Evolutionary conservation across 768 basidiomycete genomes (phyloP).

Genomic region (Collybiopsis confluens): DNA sequence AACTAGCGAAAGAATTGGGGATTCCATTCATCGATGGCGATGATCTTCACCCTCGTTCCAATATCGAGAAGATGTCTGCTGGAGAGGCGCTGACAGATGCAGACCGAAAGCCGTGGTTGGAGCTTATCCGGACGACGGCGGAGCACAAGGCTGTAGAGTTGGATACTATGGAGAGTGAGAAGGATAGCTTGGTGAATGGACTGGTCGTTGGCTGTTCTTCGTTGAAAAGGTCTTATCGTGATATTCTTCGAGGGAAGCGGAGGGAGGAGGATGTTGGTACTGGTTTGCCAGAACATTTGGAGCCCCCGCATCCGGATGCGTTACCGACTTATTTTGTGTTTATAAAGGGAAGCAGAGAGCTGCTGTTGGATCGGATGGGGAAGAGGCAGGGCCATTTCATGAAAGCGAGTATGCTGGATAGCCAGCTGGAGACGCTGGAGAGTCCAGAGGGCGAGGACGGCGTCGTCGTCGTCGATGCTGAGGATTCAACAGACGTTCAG

Average conservation of each 20-base stretch:
- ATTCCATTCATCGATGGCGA: constrained; percentile 88
- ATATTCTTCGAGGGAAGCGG: constrained; percentile 69
- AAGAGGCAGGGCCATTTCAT: constrained; percentile 74
- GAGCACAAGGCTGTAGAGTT: constrained; percentile 33
- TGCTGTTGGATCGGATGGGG: constrained; percentile 61
- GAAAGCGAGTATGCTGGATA: constrained; percentile 78
- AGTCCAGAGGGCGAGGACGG: constrained; percentile 62
- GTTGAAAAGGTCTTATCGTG: constrained; percentile 76
- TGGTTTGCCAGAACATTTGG: constrained; percentile 20
- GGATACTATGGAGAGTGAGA: constrained; percentile 1
- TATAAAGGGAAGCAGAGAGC: constrained; percentile 53
- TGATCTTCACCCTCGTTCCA: constrained; percentile 74
- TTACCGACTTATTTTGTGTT: constrained; percentile 79
- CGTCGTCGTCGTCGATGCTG: constrained; percentile 58
- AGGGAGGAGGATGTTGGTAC: constrained; percentile 10
- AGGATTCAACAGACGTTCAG: constrained; percentile 54
- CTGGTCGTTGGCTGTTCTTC: constrained; percentile 88
- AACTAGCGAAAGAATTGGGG: constrained; percentile 54
- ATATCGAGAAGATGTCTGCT: constrained; percentile 83
- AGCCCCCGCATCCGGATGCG: constrained; percentile 22
- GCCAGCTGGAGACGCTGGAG: constrained; percentile 71
- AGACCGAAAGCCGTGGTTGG: constrained; percentile 87
- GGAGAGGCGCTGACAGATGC: constrained; percentile 75
- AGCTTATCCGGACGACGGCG: constrained; percentile 61
- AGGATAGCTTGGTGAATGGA: constrained; percentile 29